Base-by-base conservation (phyloP, 2,329 filamentous ascomycete species). In the Endoconidiophora laricicola region DNA sequence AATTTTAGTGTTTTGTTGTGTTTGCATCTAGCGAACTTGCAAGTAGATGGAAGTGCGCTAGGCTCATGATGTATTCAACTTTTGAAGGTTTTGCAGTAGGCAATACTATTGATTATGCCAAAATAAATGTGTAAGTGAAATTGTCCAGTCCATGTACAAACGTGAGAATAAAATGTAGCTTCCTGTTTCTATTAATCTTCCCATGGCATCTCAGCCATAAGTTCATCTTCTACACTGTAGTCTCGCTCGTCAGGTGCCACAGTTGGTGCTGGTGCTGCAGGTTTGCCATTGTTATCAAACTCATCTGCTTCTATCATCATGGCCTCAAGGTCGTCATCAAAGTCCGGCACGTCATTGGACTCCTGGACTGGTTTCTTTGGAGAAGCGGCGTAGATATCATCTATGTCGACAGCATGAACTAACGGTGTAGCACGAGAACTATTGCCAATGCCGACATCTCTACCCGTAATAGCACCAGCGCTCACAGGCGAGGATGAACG, bases 151-250 rank as follows among this genome's bases (percentile, higher is more conserved):
- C 16, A 18, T 18, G 16, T 18, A 18, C 16, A 18, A 18, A 18
- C 16, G 16, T 18, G 16, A 18, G 16, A 18, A 18, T 18, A 45
- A 12, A 18, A 14, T 22, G 20, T 20, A n/a, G 24, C 24, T 26
- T 22, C 14, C 23, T 26, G 16, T 18, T 18, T 18, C 16, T 18
- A 43, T 24, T 48, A 53, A 29, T 53, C 47, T 14, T 53, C 51
- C 18, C 49, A 53, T 33, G 47, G 51, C 71, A 78, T 74, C 55
- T 76, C 76, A 37, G 72, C 76, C 76, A 86, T 79, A 1, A 73
- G 79, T 53, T 78, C 80, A 62, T 82, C 76, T 12, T 82, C 79
- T 49, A 79, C 78, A 1, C 69, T 73, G 60, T 74, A 78, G 22
- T 67, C 62, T 36, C 70, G 60, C 3, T 61, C 56, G 23, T 14